Base-by-base conservation (phyloP, 139 green algal species). In the Chlamydomonas schloesseri region DNA sequence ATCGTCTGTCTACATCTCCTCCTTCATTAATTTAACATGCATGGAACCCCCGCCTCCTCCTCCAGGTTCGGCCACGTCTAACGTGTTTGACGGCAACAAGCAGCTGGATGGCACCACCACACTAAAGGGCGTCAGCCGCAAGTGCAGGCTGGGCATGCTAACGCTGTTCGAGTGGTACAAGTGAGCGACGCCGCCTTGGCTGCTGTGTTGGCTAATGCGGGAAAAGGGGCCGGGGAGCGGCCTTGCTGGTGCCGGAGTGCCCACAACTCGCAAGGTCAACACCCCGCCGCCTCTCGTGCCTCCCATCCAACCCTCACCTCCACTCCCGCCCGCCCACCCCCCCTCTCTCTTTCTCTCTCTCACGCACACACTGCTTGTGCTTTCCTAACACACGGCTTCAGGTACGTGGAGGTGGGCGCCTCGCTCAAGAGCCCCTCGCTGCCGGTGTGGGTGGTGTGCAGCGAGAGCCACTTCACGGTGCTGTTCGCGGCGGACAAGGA, bases 161-260 rank as follows among this genome's bases (percentile, higher is more conserved):
- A 96, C 92, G 13, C 80, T 96, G 14, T 94, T 95, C 72, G 94
- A 97, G 87, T 96, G 91, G 90, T 95, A 93, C 87, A 91, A 91
- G 85, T 83, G 60, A 83, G 76, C 57, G 67, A 31, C 67, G 33
- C 33, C n/a, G 53, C 53, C 14, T 10, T 13, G 18, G 60, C 5
- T 46, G 24, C 11, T 5, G 47, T 50, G n/a, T n/a, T n/a, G n/a
- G n/a, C n/a, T n/a, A n/a, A n/a, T n/a, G n/a, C n/a, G n/a, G n/a
- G n/a, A n/a, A n/a, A n/a, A n/a, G n/a, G n/a, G n/a, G n/a, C n/a
- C n/a, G n/a, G n/a, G n/a, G n/a, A n/a, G n/a, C n/a, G n/a, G n/a
- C n/a, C n/a, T n/a, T n/a, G n/a, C n/a, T n/a, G n/a, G n/a, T n/a
- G n/a, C n/a, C n/a, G n/a, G n/a, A n/a, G n/a, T n/a, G n/a, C n/a